phyloP scores from a whole-genome alignment of 2,329 filamentous ascomycete genomes.

The Epicoccum sorghinum region DNA sequence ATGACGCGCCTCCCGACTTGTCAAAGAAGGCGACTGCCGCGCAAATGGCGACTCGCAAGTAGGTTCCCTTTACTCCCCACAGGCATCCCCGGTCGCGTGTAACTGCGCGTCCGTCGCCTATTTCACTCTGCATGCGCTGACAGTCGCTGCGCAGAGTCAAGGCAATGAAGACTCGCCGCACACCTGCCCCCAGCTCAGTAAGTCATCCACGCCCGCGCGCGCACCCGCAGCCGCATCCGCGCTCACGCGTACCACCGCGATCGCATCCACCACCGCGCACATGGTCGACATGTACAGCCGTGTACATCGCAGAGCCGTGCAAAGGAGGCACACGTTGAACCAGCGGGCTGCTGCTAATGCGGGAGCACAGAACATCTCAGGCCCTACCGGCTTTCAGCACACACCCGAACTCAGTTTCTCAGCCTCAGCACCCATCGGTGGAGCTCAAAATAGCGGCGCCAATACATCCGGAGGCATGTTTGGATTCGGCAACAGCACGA shows the following conservation, averaged over 20 bases:
- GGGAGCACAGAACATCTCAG: constrained; percentile 28
- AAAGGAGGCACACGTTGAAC: constrained; percentile 8
- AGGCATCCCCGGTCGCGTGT: constrained; percentile 1
- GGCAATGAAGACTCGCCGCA: constrained; percentile 32
- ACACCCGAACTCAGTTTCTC: constrained; percentile 31
- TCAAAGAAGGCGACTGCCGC: constrained; percentile 60
- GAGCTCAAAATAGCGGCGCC: constrained; percentile 16
- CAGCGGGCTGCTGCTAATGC: constrained; percentile 25
- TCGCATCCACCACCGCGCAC: constrained; percentile 3
- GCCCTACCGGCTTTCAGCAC: constrained; percentile 27
- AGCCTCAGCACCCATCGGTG: constrained; percentile 26
- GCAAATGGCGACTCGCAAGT: constrained; percentile 62
- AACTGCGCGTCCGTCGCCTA: background rate
- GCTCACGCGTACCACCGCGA: background rate
- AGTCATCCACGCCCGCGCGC: constrained; percentile 23
- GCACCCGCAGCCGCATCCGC: background rate
- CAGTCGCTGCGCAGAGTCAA: constrained; percentile 33
- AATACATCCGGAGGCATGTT: constrained; percentile 14
- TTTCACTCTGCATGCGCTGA: constrained; percentile 20
- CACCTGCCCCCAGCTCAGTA: constrained; percentile 32
- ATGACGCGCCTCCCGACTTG: constrained; percentile 50
- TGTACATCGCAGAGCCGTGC: constrained; percentile 17
- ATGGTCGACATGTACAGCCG: constrained; percentile 14
- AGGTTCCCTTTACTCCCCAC: constrained; percentile 45
- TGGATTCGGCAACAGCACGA: constrained; percentile 27